These are phyloP conservation scores for Metschnikowia kunwiensis DNA, from an alignment of 805 yeast species.

Conservation along the genomic window DNA sequence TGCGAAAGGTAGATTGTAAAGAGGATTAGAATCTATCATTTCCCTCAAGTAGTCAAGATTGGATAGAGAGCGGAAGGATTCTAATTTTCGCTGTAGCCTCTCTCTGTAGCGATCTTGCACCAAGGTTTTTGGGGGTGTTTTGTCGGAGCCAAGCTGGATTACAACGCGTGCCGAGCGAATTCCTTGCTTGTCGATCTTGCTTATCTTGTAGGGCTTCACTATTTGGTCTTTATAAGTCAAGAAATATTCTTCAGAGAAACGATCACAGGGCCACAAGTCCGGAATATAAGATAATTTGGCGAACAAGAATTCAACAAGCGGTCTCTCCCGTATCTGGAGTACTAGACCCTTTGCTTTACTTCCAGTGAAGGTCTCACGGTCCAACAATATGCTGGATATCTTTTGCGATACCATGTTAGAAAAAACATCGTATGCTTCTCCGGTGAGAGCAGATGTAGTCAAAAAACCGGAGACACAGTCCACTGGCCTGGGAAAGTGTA, in stretches of 20 bases:
- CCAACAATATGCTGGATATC: background rate
- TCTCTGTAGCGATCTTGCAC: background rate
- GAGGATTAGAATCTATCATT: no score
- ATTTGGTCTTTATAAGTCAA: background rate
- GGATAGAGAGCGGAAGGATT: no score
- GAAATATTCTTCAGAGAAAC: background rate
- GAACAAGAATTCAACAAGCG: no score
- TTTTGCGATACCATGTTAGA: slow-evolving; percentile 1
- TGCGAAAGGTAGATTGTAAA: no score
- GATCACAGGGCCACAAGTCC: no score
- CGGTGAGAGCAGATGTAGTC: background rate
- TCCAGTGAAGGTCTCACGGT: background rate
- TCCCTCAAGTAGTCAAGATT: no score
- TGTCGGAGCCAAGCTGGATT: slow-evolving; percentile 1
- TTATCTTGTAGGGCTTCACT: background rate
- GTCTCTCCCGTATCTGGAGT: no score
- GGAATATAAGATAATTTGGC: no score
- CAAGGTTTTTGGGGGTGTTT: background rate
- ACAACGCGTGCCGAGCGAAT: background rate
- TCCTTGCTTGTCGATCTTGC: background rate
- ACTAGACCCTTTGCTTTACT: background rate
- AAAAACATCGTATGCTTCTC: background rate
- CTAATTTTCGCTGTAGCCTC: background rate
- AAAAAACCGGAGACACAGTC: background rate
- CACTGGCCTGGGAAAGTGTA: background rate